A percentile compares a stretch with the other conserved stretches of the same genome.
phyloP scores from a whole-genome alignment of 176 grass and related monocot genomes.

The Eremochloa ophiuroides region DNA sequence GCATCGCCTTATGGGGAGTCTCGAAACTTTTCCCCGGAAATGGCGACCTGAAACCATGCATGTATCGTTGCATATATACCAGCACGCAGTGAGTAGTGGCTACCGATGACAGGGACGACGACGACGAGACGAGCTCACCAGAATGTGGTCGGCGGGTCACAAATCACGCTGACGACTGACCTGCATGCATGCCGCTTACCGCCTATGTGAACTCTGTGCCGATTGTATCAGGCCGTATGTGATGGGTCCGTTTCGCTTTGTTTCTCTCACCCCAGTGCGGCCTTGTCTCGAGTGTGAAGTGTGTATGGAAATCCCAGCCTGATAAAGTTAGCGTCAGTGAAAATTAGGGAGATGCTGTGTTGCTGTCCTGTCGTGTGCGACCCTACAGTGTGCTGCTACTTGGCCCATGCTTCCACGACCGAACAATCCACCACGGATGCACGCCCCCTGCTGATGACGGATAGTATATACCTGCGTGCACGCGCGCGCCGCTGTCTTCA shows the following conservation, averaged over 20 bases:
- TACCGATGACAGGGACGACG: not conserved
- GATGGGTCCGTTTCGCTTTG: not conserved
- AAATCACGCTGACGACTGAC: not conserved
- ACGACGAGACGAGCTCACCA: not conserved
- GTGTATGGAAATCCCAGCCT: not conserved
- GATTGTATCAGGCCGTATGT: not conserved
- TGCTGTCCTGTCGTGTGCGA: not conserved
- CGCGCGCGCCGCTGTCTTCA: not conserved
- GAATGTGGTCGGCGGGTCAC: not conserved
- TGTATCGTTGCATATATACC: too few species aligned
- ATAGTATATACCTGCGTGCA: not conserved
- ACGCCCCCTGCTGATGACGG: not conserved
- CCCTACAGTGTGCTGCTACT: not conserved
- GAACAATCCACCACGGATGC: not conserved
- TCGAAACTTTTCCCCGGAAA: not conserved
- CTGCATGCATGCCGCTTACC: not conserved
- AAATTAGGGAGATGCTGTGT: not conserved
- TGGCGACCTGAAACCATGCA: not conserved
- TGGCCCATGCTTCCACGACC: constrained; percentile 5
- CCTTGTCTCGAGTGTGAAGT: not conserved
- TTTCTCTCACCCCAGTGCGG: not conserved
- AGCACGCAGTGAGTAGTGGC: too few species aligned
- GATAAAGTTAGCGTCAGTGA: not conserved
- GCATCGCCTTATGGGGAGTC: not conserved
- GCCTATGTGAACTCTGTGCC: not conserved